These are phyloP conservation scores for Lathyrus sativus DNA, from an alignment of 306 rosid species.

Conservation along the genomic window DNA sequence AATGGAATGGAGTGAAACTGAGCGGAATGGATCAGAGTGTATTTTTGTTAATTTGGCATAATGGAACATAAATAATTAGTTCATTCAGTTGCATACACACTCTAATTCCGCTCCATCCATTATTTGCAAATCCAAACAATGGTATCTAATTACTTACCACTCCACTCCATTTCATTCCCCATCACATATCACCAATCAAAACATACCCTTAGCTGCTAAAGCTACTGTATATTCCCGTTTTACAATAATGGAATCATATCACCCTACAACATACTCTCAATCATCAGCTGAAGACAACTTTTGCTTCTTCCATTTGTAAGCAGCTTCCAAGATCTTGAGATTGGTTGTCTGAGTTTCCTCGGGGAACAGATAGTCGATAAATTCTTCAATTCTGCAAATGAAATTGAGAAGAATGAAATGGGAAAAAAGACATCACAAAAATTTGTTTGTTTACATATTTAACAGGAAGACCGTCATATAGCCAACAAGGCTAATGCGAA, in stretches of 20 bases:
- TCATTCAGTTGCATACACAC: no score
- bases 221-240: neutral
- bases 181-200: no score
- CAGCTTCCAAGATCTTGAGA: conserved; percentile 89
- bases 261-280: conserved; percentile 2
- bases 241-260: neutral
- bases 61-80: no score
- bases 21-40: no score
- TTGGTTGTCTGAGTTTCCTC: conserved; percentile 85
- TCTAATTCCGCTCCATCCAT: no score
- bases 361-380: conserved; percentile 78
- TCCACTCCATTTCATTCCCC: no score
- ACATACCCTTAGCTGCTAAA: neutral
- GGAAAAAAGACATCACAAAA: neutral
- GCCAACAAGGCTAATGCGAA: neutral
- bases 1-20: no score
- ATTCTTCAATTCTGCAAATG: conserved; percentile 77
- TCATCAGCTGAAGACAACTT: conserved; percentile 60
- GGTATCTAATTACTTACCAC: no score
- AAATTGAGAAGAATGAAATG: conserved; percentile 34
- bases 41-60: no score
- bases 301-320: conserved; percentile 86
- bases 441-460: neutral
- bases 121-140: no score
- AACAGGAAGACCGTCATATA: neutral